Conservation (phyloP, 495 filamentous ascomycete species). For the Clohesyomyces aquaticus region DNA sequence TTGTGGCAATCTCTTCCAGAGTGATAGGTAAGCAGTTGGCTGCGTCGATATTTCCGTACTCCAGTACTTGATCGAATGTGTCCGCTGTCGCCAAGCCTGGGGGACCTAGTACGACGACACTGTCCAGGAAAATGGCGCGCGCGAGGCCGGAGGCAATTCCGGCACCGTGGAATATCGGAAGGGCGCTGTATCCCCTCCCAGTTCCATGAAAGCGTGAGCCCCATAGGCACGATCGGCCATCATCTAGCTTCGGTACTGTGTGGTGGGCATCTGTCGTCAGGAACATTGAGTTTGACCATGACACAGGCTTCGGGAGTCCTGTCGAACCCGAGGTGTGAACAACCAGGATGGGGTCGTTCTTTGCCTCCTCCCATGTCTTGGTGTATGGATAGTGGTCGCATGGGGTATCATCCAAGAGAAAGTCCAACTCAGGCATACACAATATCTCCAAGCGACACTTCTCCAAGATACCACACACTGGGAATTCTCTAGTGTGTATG, state of each 20-base stretch:
- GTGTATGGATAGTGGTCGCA: slow-evolving; percentile 36
- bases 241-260: slow-evolving; percentile 6
- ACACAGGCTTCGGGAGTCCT: slow-evolving; percentile 41
- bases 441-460: slow-evolving; percentile 28
- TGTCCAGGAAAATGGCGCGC: slow-evolving; percentile 3
- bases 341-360: slow-evolving; percentile 42
- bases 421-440: slow-evolving; percentile 32
- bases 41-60: slow-evolving; percentile 21
- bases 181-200: slow-evolving; percentile 6
- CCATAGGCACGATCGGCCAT: slow-evolving; percentile 14
- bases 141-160: slow-evolving; percentile 17
- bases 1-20: slow-evolving; percentile 23
- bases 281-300: slow-evolving; percentile 25
- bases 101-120: slow-evolving; percentile 20
- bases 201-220: neutral
- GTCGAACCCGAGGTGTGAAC: slow-evolving; percentile 45
- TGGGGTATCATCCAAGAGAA: slow-evolving; percentile 20
- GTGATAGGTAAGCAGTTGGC: slow-evolving; percentile 11
- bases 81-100: slow-evolving; percentile 18
- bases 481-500: slow-evolving; percentile 38
- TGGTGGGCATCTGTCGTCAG: slow-evolving; percentile 12
- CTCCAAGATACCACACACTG: slow-evolving; percentile 28
- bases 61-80: slow-evolving; percentile 14
- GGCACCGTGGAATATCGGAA: slow-evolving; percentile 21
- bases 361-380: slow-evolving; percentile 41